Conservation (phyloP, 441 rosid genomes). For the Bocquillonia castaneifolia region DNA sequence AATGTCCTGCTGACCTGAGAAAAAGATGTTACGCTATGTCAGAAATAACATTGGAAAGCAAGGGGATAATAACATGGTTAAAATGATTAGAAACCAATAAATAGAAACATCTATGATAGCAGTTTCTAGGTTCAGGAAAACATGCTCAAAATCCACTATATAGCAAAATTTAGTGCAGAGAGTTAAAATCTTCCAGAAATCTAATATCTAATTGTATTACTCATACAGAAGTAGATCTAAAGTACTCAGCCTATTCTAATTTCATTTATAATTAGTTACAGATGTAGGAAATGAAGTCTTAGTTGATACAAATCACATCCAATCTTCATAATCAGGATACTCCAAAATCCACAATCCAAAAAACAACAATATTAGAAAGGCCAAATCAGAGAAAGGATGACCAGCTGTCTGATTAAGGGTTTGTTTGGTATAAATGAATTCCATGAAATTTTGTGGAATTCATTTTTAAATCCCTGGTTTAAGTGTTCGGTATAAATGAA, state of each 20-base stretch:
- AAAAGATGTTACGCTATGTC: slow-evolving; percentile 23
- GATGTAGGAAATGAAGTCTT: not conserved
- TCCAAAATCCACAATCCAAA: not conserved
- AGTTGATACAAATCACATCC: not conserved
- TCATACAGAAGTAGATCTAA: not conserved
- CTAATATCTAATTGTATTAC: not conserved
- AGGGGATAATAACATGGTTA: not conserved
- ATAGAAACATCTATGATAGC: not conserved
- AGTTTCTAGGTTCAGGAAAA: not conserved
- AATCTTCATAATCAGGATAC: not conserved
- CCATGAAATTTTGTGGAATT: too few species aligned
- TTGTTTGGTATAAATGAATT: too few species aligned
- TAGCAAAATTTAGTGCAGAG: not conserved
- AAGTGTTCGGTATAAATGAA: too few species aligned
- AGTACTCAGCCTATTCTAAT: not conserved
- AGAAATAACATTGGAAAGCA: slow-evolving; percentile 22
- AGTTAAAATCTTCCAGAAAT: not conserved
- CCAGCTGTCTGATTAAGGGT: not conserved
- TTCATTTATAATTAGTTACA: not conserved
- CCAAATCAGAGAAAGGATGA: not conserved
- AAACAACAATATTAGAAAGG: too few species aligned
- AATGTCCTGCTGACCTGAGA: slow-evolving; percentile 39
- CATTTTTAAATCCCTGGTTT: too few species aligned
- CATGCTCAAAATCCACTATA: not conserved
- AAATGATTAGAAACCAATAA: not conserved